Conservation (phyloP, 1,139 yeast species). For the Komagataea norvegica region DNA sequence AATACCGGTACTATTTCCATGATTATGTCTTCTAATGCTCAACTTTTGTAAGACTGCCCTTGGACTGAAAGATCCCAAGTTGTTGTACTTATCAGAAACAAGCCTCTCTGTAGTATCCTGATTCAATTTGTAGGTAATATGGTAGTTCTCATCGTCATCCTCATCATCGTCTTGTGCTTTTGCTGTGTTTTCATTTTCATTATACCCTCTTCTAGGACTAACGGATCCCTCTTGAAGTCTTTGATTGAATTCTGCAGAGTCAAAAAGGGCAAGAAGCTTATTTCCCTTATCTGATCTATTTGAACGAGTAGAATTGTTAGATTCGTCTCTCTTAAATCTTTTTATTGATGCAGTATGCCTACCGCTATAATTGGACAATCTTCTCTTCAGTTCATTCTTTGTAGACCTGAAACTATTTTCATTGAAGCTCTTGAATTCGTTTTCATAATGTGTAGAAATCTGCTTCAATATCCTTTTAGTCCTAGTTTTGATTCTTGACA, state of each 20-base stretch:
- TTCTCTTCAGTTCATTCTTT: slow-evolving; percentile 13
- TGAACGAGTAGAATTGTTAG: background rate
- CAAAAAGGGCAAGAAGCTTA: slow-evolving; percentile 11
- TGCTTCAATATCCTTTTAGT: slow-evolving; percentile 10
- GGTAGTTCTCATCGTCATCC: slow-evolving; percentile 12
- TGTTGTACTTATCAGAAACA: background rate
- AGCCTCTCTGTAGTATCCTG: background rate
- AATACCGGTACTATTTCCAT: background rate
- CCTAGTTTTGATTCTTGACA: slow-evolving; percentile 10
- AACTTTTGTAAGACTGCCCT: background rate
- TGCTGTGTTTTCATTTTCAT: slow-evolving; percentile 2
- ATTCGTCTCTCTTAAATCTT: slow-evolving; percentile 3
- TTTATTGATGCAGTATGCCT: slow-evolving; percentile 8
- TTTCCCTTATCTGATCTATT: slow-evolving; percentile 1
- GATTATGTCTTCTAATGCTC: slow-evolving; percentile 1
- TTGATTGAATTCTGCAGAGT: slow-evolving; percentile 12
- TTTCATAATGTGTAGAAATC: slow-evolving; percentile 10
- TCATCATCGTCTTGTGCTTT: slow-evolving; percentile 12
- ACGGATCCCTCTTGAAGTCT: slow-evolving; percentile 12
- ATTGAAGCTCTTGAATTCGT: slow-evolving; percentile 7
- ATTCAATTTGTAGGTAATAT: slow-evolving; percentile 10
- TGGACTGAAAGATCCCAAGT: background rate
- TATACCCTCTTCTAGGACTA: slow-evolving; percentile 7
- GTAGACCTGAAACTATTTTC: slow-evolving; percentile 10
- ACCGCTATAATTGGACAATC: slow-evolving; percentile 9